Evolutionary conservation across 2,329 filamentous ascomycete genomes (phyloP).

Genomic region (Calonectria fujianensis): DNA sequence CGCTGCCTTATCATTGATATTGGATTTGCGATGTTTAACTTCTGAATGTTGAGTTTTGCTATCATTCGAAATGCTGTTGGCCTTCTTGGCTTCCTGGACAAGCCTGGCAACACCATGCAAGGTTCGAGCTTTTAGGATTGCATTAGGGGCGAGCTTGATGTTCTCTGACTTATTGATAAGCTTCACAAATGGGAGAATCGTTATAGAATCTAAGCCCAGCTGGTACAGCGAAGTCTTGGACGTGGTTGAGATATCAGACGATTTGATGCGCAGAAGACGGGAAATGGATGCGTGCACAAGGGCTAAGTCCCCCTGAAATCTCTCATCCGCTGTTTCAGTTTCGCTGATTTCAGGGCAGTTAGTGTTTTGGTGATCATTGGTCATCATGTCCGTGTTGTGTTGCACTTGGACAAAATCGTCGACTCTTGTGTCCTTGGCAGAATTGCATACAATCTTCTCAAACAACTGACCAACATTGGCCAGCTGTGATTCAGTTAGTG

Average conservation of each 20-base stretch:
- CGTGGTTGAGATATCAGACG: neutral
- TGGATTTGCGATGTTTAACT: too few relatives aligned
- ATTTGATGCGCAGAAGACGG: neutral
- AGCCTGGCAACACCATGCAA: neutral
- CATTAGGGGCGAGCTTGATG: neutral
- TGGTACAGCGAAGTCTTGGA: slow-evolving; percentile 8
- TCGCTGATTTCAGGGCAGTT: too few relatives aligned
- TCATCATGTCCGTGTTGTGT: too few relatives aligned
- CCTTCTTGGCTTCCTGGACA: neutral
- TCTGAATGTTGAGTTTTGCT: neutral
- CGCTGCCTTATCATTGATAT: neutral
- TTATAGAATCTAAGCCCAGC: slow-evolving; percentile 12
- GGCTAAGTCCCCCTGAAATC: neutral
- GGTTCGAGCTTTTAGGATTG: slow-evolving; percentile 1
- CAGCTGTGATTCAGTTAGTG: neutral
- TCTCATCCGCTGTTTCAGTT: neutral
- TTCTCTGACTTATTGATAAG: slow-evolving; percentile 1
- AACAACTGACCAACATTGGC: neutral
- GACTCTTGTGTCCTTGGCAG: neutral
- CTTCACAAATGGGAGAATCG: slow-evolving; percentile 3
- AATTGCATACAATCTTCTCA: neutral
- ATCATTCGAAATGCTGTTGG: too few relatives aligned
- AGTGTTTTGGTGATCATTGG: neutral
- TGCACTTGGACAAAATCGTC: neutral
- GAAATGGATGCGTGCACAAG: neutral